Evolutionary conservation across 495 filamentous ascomycete genomes (phyloP), one percentile per base, ranked within the genome.

Genomic region (Penicillium odoratum): DNA sequence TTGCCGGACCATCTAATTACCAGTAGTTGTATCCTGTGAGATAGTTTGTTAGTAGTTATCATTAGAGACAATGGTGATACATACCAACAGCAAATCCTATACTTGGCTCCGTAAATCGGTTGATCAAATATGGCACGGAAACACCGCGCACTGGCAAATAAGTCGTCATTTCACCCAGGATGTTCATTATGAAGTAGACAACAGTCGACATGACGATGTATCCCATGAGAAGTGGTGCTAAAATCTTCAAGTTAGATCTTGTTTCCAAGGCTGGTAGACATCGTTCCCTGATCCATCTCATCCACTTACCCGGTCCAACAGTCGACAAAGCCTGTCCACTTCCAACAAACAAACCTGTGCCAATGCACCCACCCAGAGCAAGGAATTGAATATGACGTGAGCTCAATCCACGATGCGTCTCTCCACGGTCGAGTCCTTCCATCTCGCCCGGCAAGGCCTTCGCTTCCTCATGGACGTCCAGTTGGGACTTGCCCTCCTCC

Each of bases 281-380:
- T 36, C 42, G 42, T 44, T 16, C 7, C 42, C 5, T 15, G 38
- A 29, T 13, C 3, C n/a, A 47, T 42, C 31, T 13, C 30, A 43
- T 3, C 21, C 21, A 26, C 36, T 80, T 82, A 26, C 84, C 78
- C 46, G 88, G 88, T 28, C 87, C 87, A 58, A 84, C 77, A 29
- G 74, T 80, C 15, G 81, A 77, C 53, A 91, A 79, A 10, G 85
- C 82, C 44, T 72, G 72, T 30, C 88, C 87, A 52, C 84, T 87
- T 54, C 89, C 87, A 26, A 91, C 73, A 75, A 92, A 92, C 40
- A 92, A 75, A 47, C 87, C 88, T 4, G 88, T 92, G 13, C 88
- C 89, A 62, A 92, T 87, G 18, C 87, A 88, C 49, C 88, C 88
- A 62, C 88, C 88, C 5, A 88, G 73, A 4, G 85, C 86, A 74